These are phyloP conservation scores for Sporothrix inflata DNA, from an alignment of 2,329 filamentous ascomycete species.

Conservation along the genomic window DNA sequence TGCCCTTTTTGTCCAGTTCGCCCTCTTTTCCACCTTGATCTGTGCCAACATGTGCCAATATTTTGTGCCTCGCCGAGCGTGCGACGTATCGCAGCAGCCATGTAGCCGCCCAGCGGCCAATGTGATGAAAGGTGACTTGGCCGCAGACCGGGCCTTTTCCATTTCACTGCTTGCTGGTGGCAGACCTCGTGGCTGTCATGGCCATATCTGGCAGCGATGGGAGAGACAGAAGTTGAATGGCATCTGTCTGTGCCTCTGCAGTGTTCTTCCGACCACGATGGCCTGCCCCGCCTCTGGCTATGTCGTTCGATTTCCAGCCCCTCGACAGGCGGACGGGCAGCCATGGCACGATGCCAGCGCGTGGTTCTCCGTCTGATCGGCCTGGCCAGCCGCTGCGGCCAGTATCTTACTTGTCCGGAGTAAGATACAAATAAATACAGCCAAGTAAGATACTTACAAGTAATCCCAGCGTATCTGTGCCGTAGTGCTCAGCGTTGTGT, in stretches of 20 bases:
- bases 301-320: conserved; percentile 17
- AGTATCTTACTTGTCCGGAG: no score
- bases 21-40: background rate
- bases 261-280: background rate
- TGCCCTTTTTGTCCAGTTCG: background rate
- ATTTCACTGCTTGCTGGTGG: background rate
- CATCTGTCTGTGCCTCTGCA: background rate
- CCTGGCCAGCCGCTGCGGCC: background rate
- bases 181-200: background rate
- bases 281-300: background rate
- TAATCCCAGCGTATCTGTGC: background rate
- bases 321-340: background rate
- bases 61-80: background rate
- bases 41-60: background rate
- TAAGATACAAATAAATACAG: no score
- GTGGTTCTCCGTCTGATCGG: background rate
- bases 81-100: conserved; percentile 23
- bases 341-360: conserved; percentile 22
- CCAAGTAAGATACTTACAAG: no score
- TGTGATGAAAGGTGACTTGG: conserved; percentile 19
- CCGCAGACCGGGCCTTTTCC: conserved; percentile 5
- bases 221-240: background rate
- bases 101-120: conserved; percentile 13
- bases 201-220: background rate
- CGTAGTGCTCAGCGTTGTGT: background rate